phyloP scores from a whole-genome alignment of 192 early-diverging fungal species.

The Spinellus fusiger region DNA sequence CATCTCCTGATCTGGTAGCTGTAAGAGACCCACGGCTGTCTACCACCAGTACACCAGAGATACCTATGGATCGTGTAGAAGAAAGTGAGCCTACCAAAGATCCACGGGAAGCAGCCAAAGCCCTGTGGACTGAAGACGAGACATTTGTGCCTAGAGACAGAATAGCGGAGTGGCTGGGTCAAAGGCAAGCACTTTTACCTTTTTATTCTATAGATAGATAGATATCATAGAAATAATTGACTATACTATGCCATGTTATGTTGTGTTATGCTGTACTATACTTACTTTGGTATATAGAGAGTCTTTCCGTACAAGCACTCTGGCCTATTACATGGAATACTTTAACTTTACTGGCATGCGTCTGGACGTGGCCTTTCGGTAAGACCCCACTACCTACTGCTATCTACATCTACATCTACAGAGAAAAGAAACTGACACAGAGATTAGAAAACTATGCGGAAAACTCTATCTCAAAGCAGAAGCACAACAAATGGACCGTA shows the following conservation, averaged over 20 bases:
- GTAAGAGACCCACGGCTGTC: conserved; percentile 8
- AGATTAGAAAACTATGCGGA: conserved; percentile 53
- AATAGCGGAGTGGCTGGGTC: conserved; percentile 42
- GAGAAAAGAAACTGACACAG: neutral
- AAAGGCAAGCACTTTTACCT: conserved; percentile 19
- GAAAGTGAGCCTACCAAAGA: neutral
- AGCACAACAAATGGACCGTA: conserved; percentile 88
- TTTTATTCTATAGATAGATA: neutral
- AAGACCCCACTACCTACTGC: neutral
- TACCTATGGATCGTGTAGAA: neutral
- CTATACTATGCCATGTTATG: neutral
- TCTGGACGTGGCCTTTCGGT: conserved; percentile 76
- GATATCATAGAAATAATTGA: neutral
- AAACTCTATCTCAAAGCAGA: conserved; percentile 85
- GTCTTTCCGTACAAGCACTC: conserved; percentile 45
- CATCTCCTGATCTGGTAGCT: neutral
- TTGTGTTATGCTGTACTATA: too few species aligned
- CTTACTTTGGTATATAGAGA: conserved; percentile 31
- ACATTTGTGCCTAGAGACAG: conserved; percentile 29
- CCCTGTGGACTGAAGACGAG: conserved; percentile 36
- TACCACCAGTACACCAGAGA: neutral
- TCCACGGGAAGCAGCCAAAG: conserved; percentile 14
- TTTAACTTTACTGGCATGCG: conserved; percentile 68
- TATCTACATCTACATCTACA: neutral
- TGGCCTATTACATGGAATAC: conserved; percentile 67